These are phyloP conservation scores for Saccharomyces hybrid DNA, from an alignment of 1,139 yeast genomes.

Conservation along the genomic window DNA sequence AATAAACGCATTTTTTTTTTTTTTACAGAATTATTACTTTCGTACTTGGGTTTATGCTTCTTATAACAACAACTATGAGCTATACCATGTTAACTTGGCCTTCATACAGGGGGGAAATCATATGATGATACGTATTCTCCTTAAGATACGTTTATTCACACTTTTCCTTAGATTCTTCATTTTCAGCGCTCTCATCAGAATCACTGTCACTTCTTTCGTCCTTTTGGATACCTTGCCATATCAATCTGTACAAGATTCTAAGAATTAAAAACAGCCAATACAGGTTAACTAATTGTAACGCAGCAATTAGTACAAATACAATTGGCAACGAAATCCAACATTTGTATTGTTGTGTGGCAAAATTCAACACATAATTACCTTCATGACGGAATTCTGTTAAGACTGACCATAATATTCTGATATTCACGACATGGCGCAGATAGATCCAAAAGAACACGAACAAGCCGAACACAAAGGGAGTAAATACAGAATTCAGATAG, in stretches of 20 bases:
- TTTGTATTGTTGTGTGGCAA: slow-evolving; percentile 91
- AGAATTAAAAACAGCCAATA: slow-evolving; percentile 83
- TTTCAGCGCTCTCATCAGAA: slow-evolving; percentile 29
- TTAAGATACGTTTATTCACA: not conserved
- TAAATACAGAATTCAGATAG: slow-evolving; percentile 61
- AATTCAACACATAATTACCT: slow-evolving; percentile 74
- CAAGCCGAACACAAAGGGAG: slow-evolving; percentile 57
- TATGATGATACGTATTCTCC: not conserved
- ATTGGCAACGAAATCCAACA: slow-evolving; percentile 93
- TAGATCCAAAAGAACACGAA: slow-evolving; percentile 78
- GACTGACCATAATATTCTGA: slow-evolving; percentile 78
- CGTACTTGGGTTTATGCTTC: not conserved
- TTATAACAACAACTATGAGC: not conserved
- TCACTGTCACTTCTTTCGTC: slow-evolving; percentile 82
- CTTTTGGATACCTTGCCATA: slow-evolving; percentile 46
- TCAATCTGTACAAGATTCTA: slow-evolving; percentile 63
- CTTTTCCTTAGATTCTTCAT: slow-evolving; percentile 8
- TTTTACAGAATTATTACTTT: not conserved
- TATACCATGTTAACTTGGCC: not conserved
- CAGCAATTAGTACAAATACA: slow-evolving; percentile 67
- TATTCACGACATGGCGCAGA: slow-evolving; percentile 77
- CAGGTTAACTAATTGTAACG: slow-evolving; percentile 74
- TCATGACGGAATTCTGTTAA: slow-evolving; percentile 79
- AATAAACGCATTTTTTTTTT: not conserved
- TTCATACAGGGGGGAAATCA: not conserved